Base-by-base conservation (phyloP, 805 yeast genomes). In the Spathaspora boniae region DNA sequence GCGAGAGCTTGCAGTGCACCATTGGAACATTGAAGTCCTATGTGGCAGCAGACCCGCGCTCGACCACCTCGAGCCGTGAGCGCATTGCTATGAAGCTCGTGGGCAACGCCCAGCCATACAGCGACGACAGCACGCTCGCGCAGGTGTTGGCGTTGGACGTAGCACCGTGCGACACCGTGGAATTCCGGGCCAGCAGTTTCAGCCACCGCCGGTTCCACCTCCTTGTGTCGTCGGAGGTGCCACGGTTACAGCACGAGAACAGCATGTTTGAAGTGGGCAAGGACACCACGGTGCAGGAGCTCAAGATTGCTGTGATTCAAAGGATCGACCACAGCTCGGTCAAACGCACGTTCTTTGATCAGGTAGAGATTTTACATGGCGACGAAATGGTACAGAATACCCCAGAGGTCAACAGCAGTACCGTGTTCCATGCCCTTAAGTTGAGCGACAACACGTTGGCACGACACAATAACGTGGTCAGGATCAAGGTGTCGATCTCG, bases 271-370 rank as follows among this genome's bases (percentile, higher is more conserved):
- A 56, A 31, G 38, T 54, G 9, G 45, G 43, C 25, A 27, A 31
- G 5, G 6, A 11, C 4, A 53, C 58, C 4, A 48, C 52, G 5
- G 16, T 56, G 2, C 29, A 42, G 9, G 54, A 51, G 12, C 45
- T 59, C 15, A 53, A 49, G 17, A 36, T 36, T 7, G 36, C 36
- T 27, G 31, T 59, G 3, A 46, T 54, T 5, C 50, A 46, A 2
- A 38, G 51, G 20, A 33, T 51, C 12, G 60, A 55, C 31, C 34
- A 34, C 16, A 32, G 34, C 6, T 43, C 53, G 11, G 62, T 56
- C 1, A 34, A 44, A 11, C 41, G 62, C 31, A 56, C 61, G 1
- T 54, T 51, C 30, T 45, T 45, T 29, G 62, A 56, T 20, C 61
- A 57, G 35, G 30, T 58, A 11, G 41, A 41, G 18, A 37, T 58